Conservation (phyloP, 176 grass and related monocot genomes). For the Hordeum marinum region DNA sequence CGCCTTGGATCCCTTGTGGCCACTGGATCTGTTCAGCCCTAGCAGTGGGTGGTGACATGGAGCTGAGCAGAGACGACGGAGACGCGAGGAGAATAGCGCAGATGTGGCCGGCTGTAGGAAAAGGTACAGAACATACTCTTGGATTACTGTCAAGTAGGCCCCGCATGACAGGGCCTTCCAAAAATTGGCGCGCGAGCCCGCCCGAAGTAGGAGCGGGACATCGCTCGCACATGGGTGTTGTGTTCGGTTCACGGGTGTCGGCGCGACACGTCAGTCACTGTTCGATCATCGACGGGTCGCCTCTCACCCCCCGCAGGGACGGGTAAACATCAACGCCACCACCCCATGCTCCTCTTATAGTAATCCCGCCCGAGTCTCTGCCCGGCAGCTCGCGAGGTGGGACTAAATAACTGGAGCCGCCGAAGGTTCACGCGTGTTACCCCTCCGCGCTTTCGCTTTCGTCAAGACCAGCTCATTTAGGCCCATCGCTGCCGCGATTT, state of each 20-base stretch:
- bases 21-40: too few relatives aligned
- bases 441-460: neutral
- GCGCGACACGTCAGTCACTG: slow-evolving; percentile 58
- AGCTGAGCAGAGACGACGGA: too few relatives aligned
- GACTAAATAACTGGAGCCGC: slow-evolving; percentile 6
- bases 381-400: neutral
- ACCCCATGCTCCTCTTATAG: neutral
- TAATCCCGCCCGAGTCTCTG: accelerated
- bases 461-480: neutral
- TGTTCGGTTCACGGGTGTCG: slow-evolving; percentile 50
- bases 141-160: slow-evolving; percentile 27
- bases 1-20: too few relatives aligned
- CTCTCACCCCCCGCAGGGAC: slow-evolving; percentile 59
- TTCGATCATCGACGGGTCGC: slow-evolving; percentile 64
- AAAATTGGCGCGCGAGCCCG: slow-evolving; percentile 53
- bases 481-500: neutral
- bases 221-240: slow-evolving; percentile 32
- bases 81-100: too few relatives aligned
- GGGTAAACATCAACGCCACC: accelerated
- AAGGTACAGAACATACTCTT: too few relatives aligned
- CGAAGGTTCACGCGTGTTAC: too few relatives aligned
- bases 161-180: slow-evolving; percentile 46
- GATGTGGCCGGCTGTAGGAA: too few relatives aligned
- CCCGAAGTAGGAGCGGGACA: slow-evolving; percentile 51
- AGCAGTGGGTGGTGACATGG: too few relatives aligned